Percentiles rank a stretch among this genome's conserved stretches.
These are phyloP conservation scores for Candida odintsovae DNA, from an alignment of 805 yeast species.

Conservation along the genomic window DNA sequence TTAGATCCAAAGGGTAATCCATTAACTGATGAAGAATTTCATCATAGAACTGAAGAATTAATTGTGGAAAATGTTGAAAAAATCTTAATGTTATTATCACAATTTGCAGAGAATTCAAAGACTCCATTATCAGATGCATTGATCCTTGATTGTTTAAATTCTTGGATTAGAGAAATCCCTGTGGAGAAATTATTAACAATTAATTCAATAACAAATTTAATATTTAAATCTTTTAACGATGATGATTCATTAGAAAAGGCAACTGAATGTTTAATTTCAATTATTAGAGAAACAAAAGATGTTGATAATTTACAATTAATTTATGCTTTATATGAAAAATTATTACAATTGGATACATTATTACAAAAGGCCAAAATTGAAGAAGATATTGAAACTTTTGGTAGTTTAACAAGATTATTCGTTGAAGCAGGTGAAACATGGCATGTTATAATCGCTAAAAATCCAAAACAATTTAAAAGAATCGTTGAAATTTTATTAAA, in stretches of 20 bases:
- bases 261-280: conserved; percentile 78
- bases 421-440: conserved; percentile 95
- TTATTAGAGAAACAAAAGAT: conserved; percentile 78
- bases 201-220: conserved; percentile 58
- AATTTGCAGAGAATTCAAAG: conserved; percentile 35
- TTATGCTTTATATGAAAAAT: conserved; percentile 59
- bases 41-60: conserved; percentile 54
- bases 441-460: conserved; percentile 78
- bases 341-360: conserved; percentile 54
- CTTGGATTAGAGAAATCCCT: conserved; percentile 89
- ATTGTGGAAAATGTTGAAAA: conserved; percentile 61
- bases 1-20: conserved; percentile 71
- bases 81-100: conserved; percentile 58
- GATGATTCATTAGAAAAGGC: conserved; percentile 78
- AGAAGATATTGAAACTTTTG: conserved; percentile 48
- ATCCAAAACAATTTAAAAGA: conserved; percentile 63
- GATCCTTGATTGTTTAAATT: conserved; percentile 70
- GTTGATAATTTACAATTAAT: conserved; percentile 57
- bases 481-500: conserved; percentile 68
- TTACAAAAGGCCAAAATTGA: conserved; percentile 32
- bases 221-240: conserved; percentile 53
- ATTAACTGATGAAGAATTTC: conserved; percentile 76
- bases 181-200: conserved; percentile 60
- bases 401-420: conserved; percentile 67
- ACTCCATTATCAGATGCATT: conserved; percentile 30